Evolutionary conservation across 1,284 basidiomycete species (phyloP).

Genomic region (Mycena citricolor): DNA sequence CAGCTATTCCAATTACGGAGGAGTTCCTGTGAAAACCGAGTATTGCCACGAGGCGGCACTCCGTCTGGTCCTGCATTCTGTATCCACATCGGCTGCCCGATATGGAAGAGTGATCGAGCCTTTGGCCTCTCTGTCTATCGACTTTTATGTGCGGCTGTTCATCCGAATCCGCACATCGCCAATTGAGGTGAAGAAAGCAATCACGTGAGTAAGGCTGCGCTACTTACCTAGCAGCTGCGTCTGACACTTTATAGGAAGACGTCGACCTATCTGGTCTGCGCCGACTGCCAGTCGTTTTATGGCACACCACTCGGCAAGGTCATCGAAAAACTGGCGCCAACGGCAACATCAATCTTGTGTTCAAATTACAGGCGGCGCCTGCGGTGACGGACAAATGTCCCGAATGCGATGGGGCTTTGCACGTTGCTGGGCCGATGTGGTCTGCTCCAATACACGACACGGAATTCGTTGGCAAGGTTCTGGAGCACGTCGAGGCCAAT

Average conservation of each 20-base stretch:
- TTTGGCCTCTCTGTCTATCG: constrained; percentile 91
- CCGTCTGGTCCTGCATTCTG: constrained; percentile 82
- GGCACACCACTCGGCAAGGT: constrained; percentile 78
- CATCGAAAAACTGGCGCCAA: constrained; percentile 55
- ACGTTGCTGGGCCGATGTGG: constrained; percentile 98
- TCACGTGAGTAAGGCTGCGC: constrained; percentile 54
- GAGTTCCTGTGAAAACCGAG: constrained; percentile 88
- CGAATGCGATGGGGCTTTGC: constrained; percentile 78
- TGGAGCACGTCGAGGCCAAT: constrained; percentile 72
- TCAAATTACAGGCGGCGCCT: constrained; percentile 78
- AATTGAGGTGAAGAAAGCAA: constrained; percentile 83
- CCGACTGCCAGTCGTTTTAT: constrained; percentile 76
- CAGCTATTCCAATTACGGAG: constrained; percentile 95
- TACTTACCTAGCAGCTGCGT: constrained; percentile 2
- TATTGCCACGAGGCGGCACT: constrained; percentile 95
- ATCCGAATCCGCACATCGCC: constrained; percentile 78
- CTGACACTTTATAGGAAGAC: constrained; percentile 81
- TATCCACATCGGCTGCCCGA: constrained; percentile 85
- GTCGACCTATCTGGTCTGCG: constrained; percentile 81
- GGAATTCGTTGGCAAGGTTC: constrained; percentile 71
- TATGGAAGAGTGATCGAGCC: constrained; percentile 94
- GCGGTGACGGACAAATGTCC: constrained; percentile 67
- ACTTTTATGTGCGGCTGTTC: constrained; percentile 96
- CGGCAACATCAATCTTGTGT: constrained; percentile 56
- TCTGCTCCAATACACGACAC: constrained; percentile 83